Percentiles rank a stretch among this genome's conserved stretches.
Evolutionary conservation across 345 rosid genomes (phyloP).

Genomic region (Gossypium stocksii): DNA sequence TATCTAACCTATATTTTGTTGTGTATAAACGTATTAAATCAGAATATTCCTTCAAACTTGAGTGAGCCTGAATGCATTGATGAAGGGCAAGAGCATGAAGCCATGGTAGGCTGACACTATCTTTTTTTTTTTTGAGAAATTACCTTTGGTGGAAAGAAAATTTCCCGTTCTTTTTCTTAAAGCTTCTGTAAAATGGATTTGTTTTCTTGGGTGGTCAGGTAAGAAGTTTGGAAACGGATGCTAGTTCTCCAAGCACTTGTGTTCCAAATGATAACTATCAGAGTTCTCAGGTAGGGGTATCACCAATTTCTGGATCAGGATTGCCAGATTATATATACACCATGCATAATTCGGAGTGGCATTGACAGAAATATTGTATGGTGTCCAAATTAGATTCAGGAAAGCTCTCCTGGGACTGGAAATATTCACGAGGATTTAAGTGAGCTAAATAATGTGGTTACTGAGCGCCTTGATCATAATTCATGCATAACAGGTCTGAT

Average conservation of each 20-base stretch:
- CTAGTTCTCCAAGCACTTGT: conserved; percentile 9
- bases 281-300: conserved; percentile 9
- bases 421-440: conserved; percentile 8
- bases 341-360: background rate
- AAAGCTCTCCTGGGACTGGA: conserved; percentile 8
- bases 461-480: background rate
- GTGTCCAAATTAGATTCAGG: background rate
- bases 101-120: background rate
- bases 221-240: conserved; percentile 10
- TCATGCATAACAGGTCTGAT: conserved; percentile 19
- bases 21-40: conserved; percentile 3
- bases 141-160: background rate
- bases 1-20: background rate
- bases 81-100: background rate
- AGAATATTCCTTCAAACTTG: background rate
- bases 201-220: conserved; percentile 10
- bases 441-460: background rate
- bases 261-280: conserved; percentile 5
- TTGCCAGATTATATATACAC: background rate
- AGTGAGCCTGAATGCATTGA: background rate
- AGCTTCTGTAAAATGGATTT: background rate
- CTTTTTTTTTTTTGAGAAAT: background rate
- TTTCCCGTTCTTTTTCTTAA: background rate
- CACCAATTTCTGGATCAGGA: background rate
- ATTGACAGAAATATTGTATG: conserved; percentile 4